Evolutionary conservation across 2,329 filamentous ascomycete genomes (phyloP).

Genomic region (Elsinoe batatas): DNA sequence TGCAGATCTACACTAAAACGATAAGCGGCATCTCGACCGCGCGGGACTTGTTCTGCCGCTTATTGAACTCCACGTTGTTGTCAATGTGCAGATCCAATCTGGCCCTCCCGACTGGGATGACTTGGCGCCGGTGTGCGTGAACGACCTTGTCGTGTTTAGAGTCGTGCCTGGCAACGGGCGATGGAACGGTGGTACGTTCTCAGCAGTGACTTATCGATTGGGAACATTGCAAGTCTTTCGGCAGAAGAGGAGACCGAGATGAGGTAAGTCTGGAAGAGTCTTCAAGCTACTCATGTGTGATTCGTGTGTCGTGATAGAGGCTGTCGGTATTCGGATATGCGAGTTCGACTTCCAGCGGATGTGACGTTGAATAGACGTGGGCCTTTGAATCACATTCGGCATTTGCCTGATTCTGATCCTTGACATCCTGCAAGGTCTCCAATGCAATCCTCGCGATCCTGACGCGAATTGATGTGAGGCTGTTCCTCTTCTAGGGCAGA

Average conservation of each 20-base stretch:
- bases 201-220: not conserved
- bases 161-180: conserved; percentile 1
- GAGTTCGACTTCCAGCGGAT: no score
- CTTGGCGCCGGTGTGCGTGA: not conserved
- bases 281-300: not conserved
- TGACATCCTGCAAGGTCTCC: not conserved
- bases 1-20: no score
- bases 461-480: not conserved
- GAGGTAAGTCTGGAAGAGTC: not conserved
- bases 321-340: not conserved
- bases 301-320: not conserved
- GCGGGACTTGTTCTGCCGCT: no score
- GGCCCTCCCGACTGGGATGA: no score
- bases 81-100: not conserved
- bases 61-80: no score
- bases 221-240: not conserved
- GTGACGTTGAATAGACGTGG: no score
- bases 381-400: no score
- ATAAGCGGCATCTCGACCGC: no score
- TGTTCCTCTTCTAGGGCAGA: not conserved
- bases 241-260: not conserved
- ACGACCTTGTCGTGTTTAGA: not conserved
- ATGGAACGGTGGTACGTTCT: not conserved
- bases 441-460: not conserved
- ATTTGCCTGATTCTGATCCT: no score